A percentile compares a stretch with the other conserved stretches of the same genome.
These are phyloP conservation scores for Pseudogymnoascus sp. DNA, from an alignment of 2,329 filamentous ascomycete genomes.

Conservation along the genomic window DNA sequence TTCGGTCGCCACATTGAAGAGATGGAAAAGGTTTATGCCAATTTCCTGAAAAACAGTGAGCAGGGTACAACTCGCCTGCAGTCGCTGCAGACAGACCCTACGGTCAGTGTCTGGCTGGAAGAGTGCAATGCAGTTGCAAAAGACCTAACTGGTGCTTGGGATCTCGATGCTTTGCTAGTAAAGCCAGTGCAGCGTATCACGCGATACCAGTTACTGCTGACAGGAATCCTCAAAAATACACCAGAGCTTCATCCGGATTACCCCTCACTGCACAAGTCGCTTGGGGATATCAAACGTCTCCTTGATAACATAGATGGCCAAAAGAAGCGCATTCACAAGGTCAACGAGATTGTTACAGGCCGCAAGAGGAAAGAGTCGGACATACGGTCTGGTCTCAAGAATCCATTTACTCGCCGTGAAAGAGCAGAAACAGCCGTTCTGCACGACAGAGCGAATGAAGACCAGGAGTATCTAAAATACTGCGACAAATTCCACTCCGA, in stretches of 20 bases:
- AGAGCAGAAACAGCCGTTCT: constrained; percentile 23
- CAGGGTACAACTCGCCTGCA: constrained; percentile 52
- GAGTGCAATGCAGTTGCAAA: constrained; percentile 90
- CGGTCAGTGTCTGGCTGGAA: constrained; percentile 74
- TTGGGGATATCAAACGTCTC: constrained; percentile 46
- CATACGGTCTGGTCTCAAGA: constrained; percentile 72
- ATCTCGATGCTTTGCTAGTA: constrained; percentile 88
- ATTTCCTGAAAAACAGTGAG: constrained; percentile 55
- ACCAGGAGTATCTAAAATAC: constrained; percentile 69
- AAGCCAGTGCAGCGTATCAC: constrained; percentile 93
- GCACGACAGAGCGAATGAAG: constrained; percentile 52
- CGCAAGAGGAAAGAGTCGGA: constrained; percentile 84
- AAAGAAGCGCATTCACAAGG: constrained; percentile 88
- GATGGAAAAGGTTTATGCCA: constrained; percentile 53
- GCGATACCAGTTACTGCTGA: constrained; percentile 84
- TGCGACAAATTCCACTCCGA: constrained; percentile 86
- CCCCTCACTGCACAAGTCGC: constrained; percentile 46
- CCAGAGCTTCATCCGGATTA: constrained; percentile 77
- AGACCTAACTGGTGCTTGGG: constrained; percentile 89
- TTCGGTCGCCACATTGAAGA: constrained; percentile 43
- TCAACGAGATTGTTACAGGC: constrained; percentile 73
- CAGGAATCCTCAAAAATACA: constrained; percentile 70
- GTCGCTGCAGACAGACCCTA: constrained; percentile 53
- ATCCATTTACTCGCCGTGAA: constrained; percentile 67
- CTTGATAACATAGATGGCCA: constrained; percentile 86